Evolutionary conservation across 345 rosid species (phyloP), one percentile per base, ranked within the genome.

Genomic region (Combretum micranthum): DNA sequence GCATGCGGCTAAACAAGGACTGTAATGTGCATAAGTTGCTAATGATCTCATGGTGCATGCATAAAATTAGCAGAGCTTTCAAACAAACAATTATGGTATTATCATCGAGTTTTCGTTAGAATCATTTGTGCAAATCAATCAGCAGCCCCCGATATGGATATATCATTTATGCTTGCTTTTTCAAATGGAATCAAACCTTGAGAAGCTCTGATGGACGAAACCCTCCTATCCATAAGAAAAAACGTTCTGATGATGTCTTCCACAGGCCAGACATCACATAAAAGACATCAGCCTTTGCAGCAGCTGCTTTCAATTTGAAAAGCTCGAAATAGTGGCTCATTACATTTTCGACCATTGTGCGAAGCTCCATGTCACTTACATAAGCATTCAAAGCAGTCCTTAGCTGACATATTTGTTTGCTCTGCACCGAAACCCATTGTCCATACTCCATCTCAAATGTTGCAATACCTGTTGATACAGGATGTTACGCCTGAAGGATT

Each of bases 171-270:
- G 12, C 20, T 44, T 53, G 20, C 18, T n/a, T 13, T 42, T 47
- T 21, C 10, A 16, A 42, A 51, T 15, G 7, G 57, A 15, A 47
- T 17, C 56, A 69, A 65, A 92, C 98, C 99, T 88, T 80, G 57
- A 93, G 88, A 64, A 93, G 91, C 60, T 88, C 96, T 0, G 99
- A 89, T 44, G 99, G 96, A 56, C 88, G 85, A 68, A 85, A 93
- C 43, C 99, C 99, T 20, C 97, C 99, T 1, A 93, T 85, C 99
- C 99, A 93, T 22, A 75, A 72, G 80, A 93, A 93, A 62, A 89
- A 83, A n/a, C 91, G 75, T 74, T 93, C 99, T 12, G 97, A 82
- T 0, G 94, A 63, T 18, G 99, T 74, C 67, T 77, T 89, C 99
- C 99, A 93, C 84, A 82, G 53, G 22, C 99, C 99, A 0, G 75